A percentile compares a stretch with the other conserved stretches of the same genome.
Evolutionary conservation across 352 stramenopile species (phyloP).

Genomic region (Pythium grandisporangium): DNA sequence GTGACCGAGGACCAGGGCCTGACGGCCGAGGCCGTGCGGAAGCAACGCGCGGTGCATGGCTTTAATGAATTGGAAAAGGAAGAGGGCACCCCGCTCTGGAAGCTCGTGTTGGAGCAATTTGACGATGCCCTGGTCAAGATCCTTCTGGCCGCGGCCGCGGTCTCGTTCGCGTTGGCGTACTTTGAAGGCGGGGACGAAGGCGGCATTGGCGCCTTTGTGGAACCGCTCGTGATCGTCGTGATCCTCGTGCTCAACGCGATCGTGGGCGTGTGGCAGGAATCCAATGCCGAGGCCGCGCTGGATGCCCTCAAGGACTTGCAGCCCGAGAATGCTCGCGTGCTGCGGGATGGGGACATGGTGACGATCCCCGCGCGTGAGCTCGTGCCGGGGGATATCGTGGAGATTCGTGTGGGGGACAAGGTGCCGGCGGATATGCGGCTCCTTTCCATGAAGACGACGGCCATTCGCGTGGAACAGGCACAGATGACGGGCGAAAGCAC

Average conservation of each 20-base stretch:
- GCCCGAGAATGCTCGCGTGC: conserved; percentile 84
- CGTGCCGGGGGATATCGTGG: conserved; percentile 96
- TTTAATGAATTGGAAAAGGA: conserved; percentile 90
- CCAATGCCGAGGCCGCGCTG: conserved; percentile 90
- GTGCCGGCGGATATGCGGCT: conserved; percentile 96
- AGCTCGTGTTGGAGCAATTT: conserved; percentile 98
- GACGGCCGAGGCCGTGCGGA: conserved; percentile 38
- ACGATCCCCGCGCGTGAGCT: conserved; percentile 86
- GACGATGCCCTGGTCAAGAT: conserved; percentile 98
- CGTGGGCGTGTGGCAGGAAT: conserved; percentile 95
- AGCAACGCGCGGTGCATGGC: conserved; percentile 46
- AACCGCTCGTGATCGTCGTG: conserved; percentile 95
- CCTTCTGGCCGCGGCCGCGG: conserved; percentile 91
- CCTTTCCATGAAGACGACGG: conserved; percentile 91
- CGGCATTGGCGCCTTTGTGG: conserved; percentile 90
- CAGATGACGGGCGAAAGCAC: conserved; percentile 96
- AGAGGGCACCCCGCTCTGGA: conserved; percentile 84
- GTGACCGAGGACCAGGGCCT: conserved; percentile 55
- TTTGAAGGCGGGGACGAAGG: conserved; percentile 85
- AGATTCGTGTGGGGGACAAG: conserved; percentile 95
- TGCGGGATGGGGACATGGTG: conserved; percentile 79
- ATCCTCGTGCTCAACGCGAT: conserved; percentile 96
- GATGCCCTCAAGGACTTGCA: conserved; percentile 96
- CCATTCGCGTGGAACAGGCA: conserved; percentile 93
- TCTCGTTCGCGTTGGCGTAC: conserved; percentile 92